These are phyloP conservation scores for Tolypocladium inflatum DNA, from an alignment of 2,329 filamentous ascomycete genomes.

Conservation along the genomic window DNA sequence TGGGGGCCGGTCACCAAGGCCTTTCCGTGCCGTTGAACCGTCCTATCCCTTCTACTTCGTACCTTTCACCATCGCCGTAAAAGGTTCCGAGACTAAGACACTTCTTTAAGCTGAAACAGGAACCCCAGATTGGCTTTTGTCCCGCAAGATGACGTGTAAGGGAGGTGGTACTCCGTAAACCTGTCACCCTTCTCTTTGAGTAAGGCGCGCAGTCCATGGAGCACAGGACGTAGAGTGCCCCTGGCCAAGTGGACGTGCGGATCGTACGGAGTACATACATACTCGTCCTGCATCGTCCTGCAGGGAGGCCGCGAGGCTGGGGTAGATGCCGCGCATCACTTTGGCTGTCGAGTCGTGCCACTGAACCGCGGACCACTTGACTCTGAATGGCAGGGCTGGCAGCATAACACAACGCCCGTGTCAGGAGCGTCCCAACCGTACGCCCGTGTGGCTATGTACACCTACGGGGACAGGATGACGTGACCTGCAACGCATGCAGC, in stretches of 20 bases:
- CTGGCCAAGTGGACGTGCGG: not conserved
- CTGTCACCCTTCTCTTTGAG: not conserved
- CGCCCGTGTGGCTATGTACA: too few species aligned
- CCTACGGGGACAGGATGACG: not conserved
- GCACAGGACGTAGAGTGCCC: not conserved
- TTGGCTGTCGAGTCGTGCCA: not conserved
- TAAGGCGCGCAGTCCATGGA: not conserved
- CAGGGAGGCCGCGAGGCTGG: not conserved
- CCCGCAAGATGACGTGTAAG: not conserved
- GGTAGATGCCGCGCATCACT: not conserved
- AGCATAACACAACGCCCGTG: not conserved
- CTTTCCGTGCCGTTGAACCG: not conserved
- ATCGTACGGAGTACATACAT: too few species aligned
- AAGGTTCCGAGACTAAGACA: not conserved
- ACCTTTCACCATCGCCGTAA: not conserved
- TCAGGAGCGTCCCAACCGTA: not conserved
- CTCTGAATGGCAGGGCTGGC: not conserved
- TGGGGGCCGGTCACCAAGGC: not conserved
- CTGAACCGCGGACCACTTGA: not conserved
- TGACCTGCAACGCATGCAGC: not conserved
- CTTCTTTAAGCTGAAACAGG: not conserved
- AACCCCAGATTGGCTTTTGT: not conserved
- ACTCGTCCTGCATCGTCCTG: too few species aligned
- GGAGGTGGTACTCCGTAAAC: not conserved
- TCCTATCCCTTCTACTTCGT: not conserved